A percentile compares a stretch with the other conserved stretches of the same genome.
Evolutionary conservation across 306 rosid species (phyloP).

Genomic region (Sophora flavescens): DNA sequence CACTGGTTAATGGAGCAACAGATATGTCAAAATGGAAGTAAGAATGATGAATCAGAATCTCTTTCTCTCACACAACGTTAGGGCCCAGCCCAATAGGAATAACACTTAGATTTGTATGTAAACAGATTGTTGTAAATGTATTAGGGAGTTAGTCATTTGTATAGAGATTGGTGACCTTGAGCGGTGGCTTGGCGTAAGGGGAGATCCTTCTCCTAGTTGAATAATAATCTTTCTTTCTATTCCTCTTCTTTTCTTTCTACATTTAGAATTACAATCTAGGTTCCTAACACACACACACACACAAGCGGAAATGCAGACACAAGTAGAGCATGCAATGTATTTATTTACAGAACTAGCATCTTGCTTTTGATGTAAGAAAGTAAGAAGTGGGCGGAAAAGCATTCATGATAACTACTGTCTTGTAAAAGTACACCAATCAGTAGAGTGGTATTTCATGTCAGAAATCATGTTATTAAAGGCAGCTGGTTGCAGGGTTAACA

Average conservation of each 20-base stretch:
- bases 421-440: background rate
- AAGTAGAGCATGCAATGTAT: constrained; percentile 18
- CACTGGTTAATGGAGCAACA: too few species aligned
- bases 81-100: too few species aligned
- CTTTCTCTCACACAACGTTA: background rate
- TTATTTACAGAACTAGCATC: constrained; percentile 7
- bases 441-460: background rate
- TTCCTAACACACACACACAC: background rate
- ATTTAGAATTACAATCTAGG: too few species aligned
- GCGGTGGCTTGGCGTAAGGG: too few species aligned
- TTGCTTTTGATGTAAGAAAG: constrained; percentile 21
- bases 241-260: too few species aligned
- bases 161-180: too few species aligned
- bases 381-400: background rate
- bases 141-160: too few species aligned
- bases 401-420: background rate
- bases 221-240: too few species aligned
- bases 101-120: too few species aligned
- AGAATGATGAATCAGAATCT: background rate
- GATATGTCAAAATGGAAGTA: too few species aligned
- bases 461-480: background rate
- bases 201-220: too few species aligned
- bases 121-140: too few species aligned
- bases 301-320: background rate
- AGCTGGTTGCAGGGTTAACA: background rate